Base-by-base conservation (phyloP, 768 basidiomycete genomes). In the Trametes maxima region DNA sequence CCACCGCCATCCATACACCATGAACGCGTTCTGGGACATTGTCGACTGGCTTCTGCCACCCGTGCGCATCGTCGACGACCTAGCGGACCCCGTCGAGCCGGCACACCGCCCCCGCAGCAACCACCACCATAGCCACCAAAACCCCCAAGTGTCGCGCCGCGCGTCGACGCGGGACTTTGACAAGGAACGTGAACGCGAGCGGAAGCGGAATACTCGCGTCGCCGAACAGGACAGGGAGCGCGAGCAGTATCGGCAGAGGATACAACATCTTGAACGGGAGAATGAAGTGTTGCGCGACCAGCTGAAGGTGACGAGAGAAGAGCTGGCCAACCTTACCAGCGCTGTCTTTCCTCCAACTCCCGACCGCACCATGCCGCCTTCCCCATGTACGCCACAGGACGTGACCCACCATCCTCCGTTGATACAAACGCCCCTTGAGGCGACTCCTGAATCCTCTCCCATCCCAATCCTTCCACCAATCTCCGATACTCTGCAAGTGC, bases 41-140 rank as follows among this genome's bases (percentile, higher is more conserved):
- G 65, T 72, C 59, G 71, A 72, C 55, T 72, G 71, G 71, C 61
- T 72, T 49, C 63, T 72, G 37, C 71, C 71, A 37, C 52, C 69
- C 48, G 69, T 72, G 42, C 71, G 71, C 59, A 67, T 72, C 57
- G 47, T 68, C 47, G 71, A 72, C 68, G 69, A 72, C 64, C 65
- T 67, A 40, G 59, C 68, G 55, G 69, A 68, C 58, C 65, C 64
- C 0, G 63, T 63, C 62, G 66, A 68, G 6, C 35, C 59, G 22
- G 7, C 66, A 19, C 59, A 62, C 49, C 62, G 56, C 47, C 47
- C 65, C 37, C 62, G 65, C 53, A 45, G 58, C 55, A 49, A 52
- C 44, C 43, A 62, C 50, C 60, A 62, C 44, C 49, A 46, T 42
- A 40, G 37, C 47, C 47, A 50, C 48, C 48, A 58, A 5, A 50